A percentile compares a stretch with the other conserved stretches of the same genome.
phyloP scores from a whole-genome alignment of 805 yeast species.

The Lachancea fermentati region DNA sequence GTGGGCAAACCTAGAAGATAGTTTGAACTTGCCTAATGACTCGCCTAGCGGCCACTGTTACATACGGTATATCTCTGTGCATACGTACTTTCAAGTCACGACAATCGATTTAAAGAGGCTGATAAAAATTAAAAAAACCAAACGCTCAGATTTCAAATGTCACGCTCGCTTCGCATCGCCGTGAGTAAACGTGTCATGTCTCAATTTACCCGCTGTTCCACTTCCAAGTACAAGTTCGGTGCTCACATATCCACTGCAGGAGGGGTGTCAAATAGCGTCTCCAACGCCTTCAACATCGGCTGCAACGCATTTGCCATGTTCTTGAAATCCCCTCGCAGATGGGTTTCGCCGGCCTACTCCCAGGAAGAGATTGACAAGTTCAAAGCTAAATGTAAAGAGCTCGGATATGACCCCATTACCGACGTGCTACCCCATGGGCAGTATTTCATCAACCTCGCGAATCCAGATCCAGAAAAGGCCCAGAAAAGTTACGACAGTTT shows the following conservation, averaged over 20 bases:
- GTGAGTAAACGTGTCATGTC: slow-evolving; percentile 15
- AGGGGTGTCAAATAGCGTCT: slow-evolving; percentile 66
- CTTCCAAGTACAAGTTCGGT: slow-evolving; percentile 60
- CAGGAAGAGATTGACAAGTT: slow-evolving; percentile 65
- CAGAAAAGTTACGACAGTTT: slow-evolving; percentile 70
- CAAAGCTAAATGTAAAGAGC: slow-evolving; percentile 51
- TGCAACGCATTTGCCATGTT: slow-evolving; percentile 83
- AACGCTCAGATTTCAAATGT: too few species aligned
- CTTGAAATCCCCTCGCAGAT: slow-evolving; percentile 81
- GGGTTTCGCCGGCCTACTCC: slow-evolving; percentile 78
- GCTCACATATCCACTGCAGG: slow-evolving; percentile 87
- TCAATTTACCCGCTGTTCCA: slow-evolving; percentile 39
- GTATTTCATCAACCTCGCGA: slow-evolving; percentile 86
- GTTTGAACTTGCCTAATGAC: too few species aligned
- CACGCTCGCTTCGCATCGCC: background rate
- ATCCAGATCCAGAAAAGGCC: slow-evolving; percentile 78
- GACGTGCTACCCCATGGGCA: slow-evolving; percentile 94
- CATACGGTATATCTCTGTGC: too few species aligned
- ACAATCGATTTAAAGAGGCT: too few species aligned
- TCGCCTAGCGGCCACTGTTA: too few species aligned
- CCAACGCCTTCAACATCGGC: slow-evolving; percentile 50
- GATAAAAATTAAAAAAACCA: too few species aligned
- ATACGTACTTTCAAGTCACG: background rate
- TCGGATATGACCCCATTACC: slow-evolving; percentile 64
- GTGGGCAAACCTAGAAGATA: slow-evolving; percentile 18